Base-by-base conservation (phyloP, 805 yeast species). In the Candida berthetii region DNA sequence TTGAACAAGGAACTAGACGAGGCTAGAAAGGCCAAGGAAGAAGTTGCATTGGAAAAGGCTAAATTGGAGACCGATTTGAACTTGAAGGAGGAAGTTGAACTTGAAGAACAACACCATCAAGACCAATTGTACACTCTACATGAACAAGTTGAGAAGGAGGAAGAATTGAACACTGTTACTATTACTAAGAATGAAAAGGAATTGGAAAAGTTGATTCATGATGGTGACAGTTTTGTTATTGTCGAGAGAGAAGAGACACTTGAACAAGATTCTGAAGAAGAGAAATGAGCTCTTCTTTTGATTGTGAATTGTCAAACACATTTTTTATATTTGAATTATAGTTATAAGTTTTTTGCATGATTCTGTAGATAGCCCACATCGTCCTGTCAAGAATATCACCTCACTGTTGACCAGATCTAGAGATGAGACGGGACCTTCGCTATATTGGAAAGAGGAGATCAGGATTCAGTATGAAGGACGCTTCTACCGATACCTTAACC, bases 71-170 rank as follows among this genome's bases (percentile, higher is more conserved):
- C 14, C 5, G 32, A 25, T n/a, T 29, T 41, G 17, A 33, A 10
- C 8, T n/a, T 11, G 11, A 33, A 53, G 38, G 37, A 48, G 28
- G 42, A 40, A 7, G 46, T 29, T 9, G 39, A 48, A 38, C 27
- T 35, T 7, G 44, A 43, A 16, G 53, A 47, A 35, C 15, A 42
- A 25, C 40, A 44, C 7, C 31, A 42, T 13, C 45, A 48, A 39
- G 47, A 46, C 8, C 37, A 47, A 35, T 31, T 52, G 14, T 48
- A 48, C 8, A 39, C 47, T 7, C 41, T 50, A 10, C 47, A 48
- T 13, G 48, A 44, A n/a, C 45, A 48, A 38, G 48, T 48, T 31
- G 45, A 43, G 32, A 35, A 38, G 27, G 48, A 42, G 15, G 39
- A 39, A 15, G 46, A 38, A 18, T 34, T 44, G 18, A 37, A 38